phyloP scores from a whole-genome alignment of 202 grass and related monocot species.

The Dendrocalamus latiflorus region DNA sequence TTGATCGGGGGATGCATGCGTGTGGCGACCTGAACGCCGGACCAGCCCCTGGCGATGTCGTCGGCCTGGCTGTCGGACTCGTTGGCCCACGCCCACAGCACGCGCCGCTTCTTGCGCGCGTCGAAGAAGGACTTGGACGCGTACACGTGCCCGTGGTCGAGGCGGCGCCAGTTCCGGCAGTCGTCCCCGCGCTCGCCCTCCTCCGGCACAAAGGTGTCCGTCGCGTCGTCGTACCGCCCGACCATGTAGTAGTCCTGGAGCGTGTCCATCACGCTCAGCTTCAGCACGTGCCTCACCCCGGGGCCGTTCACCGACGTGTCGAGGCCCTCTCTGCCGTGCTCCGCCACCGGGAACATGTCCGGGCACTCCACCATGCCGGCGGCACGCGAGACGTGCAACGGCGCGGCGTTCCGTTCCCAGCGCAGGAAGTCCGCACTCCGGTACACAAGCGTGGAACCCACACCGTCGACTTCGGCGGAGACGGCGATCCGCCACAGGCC shows the following conservation, averaged over 20 bases:
- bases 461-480: conserved; percentile 29
- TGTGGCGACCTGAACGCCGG: conserved; percentile 50
- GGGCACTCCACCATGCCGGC: conserved; percentile 67
- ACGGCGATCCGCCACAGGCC: conserved; percentile 43
- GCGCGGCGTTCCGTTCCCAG: conserved; percentile 35
- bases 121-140: conserved; percentile 88
- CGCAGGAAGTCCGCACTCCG: conserved; percentile 29
- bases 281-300: conserved; percentile 40
- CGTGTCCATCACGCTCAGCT: conserved; percentile 49
- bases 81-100: conserved; percentile 60
- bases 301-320: conserved; percentile 23
- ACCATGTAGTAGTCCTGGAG: conserved; percentile 56
- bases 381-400: conserved; percentile 31
- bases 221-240: conserved; percentile 36
- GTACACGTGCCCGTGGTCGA: conserved; percentile 72
- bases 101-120: conserved; percentile 33
- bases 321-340: conserved; percentile 28
- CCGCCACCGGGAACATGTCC: conserved; percentile 55
- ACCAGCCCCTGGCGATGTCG: conserved; percentile 63
- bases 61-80: conserved; percentile 68
- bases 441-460: conserved; percentile 44
- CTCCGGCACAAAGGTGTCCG: conserved; percentile 31
- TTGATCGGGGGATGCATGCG: background rate
- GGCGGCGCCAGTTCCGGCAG: conserved; percentile 40
- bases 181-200: conserved; percentile 37